A percentile compares a stretch with the other conserved stretches of the same genome.
Evolutionary conservation across 352 stramenopile genomes (phyloP).

Genomic region (Phytopythium kandeliae): DNA sequence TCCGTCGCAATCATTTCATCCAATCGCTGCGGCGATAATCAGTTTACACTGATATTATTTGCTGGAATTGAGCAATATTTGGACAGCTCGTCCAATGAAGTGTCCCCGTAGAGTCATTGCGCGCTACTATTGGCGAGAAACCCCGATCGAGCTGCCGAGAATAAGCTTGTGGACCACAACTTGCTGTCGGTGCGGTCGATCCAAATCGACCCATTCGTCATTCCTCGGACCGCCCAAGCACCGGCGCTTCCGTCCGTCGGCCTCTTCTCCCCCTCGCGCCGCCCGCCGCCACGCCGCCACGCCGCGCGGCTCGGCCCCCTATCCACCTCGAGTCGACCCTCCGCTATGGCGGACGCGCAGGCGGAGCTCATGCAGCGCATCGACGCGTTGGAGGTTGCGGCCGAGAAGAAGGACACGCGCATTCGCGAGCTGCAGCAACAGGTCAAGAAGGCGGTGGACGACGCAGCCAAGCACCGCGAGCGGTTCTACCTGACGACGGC

Average conservation of each 20-base stretch:
- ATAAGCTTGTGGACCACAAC: slow-evolving; percentile 15
- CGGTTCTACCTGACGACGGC: slow-evolving; percentile 98
- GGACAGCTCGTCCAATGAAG: neutral
- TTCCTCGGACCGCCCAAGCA: neutral
- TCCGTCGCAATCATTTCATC: neutral
- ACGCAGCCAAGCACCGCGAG: slow-evolving; percentile 38
- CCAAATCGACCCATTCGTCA: no score
- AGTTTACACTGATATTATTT: neutral
- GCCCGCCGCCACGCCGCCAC: neutral
- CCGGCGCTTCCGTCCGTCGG: no score
- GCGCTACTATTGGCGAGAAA: neutral
- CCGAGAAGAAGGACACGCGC: slow-evolving; percentile 21
- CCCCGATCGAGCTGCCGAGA: neutral
- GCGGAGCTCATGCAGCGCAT: slow-evolving; percentile 33
- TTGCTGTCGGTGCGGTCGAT: neutral
- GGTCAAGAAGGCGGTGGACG: slow-evolving; percentile 32
- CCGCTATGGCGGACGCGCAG: neutral
- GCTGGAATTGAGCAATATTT: neutral
- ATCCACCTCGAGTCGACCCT: neutral
- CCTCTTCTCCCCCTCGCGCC: neutral
- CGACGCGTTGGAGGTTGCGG: slow-evolving; percentile 30
- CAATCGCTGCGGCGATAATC: neutral
- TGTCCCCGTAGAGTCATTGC: no score
- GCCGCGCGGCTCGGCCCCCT: neutral
- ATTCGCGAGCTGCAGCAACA: slow-evolving; percentile 36